phyloP scores from a whole-genome alignment of 257 asterid species.

The Solanum ossicruentum region DNA sequence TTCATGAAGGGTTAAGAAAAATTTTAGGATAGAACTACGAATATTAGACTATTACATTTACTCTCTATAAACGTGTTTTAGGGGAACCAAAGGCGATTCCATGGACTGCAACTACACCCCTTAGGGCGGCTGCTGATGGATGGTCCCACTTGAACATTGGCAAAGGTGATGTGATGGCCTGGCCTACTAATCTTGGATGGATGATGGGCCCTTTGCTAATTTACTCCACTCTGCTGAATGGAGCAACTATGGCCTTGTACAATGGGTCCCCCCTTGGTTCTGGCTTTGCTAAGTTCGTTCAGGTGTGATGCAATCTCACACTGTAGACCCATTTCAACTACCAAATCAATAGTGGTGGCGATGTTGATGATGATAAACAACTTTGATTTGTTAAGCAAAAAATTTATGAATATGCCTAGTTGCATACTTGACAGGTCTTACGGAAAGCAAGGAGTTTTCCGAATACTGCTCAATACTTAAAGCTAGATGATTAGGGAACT shows the following conservation, averaged over 20 bases:
- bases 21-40: background rate
- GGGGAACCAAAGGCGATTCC: constrained; percentile 99
- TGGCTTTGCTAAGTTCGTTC: constrained; percentile 91
- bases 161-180: constrained; percentile 72
- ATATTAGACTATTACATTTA: background rate
- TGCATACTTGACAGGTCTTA: background rate
- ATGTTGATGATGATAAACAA: background rate
- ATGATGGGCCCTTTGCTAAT: constrained; percentile 99
- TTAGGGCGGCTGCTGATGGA: constrained; percentile 96
- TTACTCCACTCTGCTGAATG: constrained; percentile 67
- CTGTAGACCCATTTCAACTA: background rate
- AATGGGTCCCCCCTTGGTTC: constrained; percentile 90
- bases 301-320: constrained; percentile 25
- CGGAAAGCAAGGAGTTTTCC: background rate
- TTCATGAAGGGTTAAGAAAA: background rate
- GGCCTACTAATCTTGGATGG: constrained; percentile 99
- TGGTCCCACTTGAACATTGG: constrained; percentile 93
- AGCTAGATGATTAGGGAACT: background rate
- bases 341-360: background rate
- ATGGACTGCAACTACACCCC: constrained; percentile 81
- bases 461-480: background rate
- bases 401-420: background rate
- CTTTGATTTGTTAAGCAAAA: background rate
- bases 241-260: constrained; percentile 89
- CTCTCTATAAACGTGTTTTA: constrained; percentile 14